These are phyloP conservation scores for Candida khao-thaluensis DNA, from an alignment of 805 yeast species.

Conservation along the genomic window DNA sequence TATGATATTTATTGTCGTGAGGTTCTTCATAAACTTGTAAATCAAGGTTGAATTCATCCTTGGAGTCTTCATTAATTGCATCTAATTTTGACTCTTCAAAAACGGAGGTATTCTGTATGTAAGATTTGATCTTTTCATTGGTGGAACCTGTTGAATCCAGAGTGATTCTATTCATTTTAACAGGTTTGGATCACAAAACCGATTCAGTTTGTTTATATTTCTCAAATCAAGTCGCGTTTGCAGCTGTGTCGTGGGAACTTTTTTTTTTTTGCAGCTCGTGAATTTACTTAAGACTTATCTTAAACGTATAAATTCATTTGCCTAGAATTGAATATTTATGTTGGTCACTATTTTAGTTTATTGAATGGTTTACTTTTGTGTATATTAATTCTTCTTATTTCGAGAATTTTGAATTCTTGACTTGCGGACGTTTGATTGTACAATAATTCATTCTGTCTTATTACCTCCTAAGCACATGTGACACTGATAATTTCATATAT, in stretches of 20 bases:
- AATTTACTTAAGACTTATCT: too few species aligned
- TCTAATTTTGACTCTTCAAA: conserved; percentile 4
- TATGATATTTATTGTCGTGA: conserved; percentile 21
- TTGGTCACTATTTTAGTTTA: too few species aligned
- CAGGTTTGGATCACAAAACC: not conserved
- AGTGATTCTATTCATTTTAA: conserved; percentile 2
- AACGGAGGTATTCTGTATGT: conserved; percentile 1
- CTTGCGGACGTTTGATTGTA: too few species aligned
- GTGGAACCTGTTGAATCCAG: conserved; percentile 17
- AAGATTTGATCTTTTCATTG: conserved; percentile 5
- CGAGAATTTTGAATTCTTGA: too few species aligned
- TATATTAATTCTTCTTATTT: too few species aligned
- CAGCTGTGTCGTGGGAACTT: conserved; percentile 1
- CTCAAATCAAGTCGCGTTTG: conserved; percentile 1
- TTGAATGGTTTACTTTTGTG: too few species aligned
- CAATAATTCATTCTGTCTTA: too few species aligned
- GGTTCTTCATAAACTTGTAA: conserved; percentile 4
- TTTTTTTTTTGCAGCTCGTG: conserved; percentile 1
- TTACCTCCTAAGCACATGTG: too few species aligned
- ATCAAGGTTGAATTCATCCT: conserved; percentile 13
- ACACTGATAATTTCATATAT: too few species aligned
- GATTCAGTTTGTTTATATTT: conserved; percentile 7
- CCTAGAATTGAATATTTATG: too few species aligned
- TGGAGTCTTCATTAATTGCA: conserved; percentile 12
- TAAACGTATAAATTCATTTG: too few species aligned